Percentiles rank a stretch among this genome's conserved stretches.
Evolutionary conservation across 192 early-diverging fungal species (phyloP).

Genomic region (Spizellomyces sp.): DNA sequence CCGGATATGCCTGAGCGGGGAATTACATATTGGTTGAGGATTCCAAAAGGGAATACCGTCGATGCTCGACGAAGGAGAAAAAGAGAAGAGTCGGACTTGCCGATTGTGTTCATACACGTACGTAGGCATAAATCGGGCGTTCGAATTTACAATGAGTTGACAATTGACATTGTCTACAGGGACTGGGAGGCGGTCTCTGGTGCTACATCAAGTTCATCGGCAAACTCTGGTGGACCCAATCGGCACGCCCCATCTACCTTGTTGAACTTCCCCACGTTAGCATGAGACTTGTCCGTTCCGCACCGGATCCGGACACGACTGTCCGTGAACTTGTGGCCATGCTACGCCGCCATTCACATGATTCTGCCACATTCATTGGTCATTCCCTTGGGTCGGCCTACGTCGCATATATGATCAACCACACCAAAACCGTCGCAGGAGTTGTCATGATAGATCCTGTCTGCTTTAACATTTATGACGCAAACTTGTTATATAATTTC

Average conservation of each 20-base stretch:
- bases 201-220: conserved; percentile 17
- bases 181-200: conserved; percentile 19
- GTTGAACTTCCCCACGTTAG: conserved; percentile 57
- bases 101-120: neutral
- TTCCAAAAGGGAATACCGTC: neutral
- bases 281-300: conserved; percentile 59
- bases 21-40: conserved; percentile 17
- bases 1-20: neutral
- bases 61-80: neutral
- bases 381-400: conserved; percentile 70
- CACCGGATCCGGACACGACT: conserved; percentile 57
- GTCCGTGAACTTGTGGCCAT: conserved; percentile 59
- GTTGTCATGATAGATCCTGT: conserved; percentile 64
- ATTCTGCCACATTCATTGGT: conserved; percentile 63
- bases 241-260: conserved; percentile 8
- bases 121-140: neutral
- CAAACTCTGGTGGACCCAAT: conserved; percentile 13
- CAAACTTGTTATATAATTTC: conserved; percentile 58
- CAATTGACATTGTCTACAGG: neutral
- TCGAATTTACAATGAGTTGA: neutral
- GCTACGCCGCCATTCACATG: conserved; percentile 50
- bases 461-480: conserved; percentile 63
- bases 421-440: conserved; percentile 51
- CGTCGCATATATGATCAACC: conserved; percentile 57
- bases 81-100: neutral